Percentiles rank a stretch among this genome's conserved stretches.
phyloP scores from a whole-genome alignment of 148 eudicot species.

The Rhododendron ovatum region DNA sequence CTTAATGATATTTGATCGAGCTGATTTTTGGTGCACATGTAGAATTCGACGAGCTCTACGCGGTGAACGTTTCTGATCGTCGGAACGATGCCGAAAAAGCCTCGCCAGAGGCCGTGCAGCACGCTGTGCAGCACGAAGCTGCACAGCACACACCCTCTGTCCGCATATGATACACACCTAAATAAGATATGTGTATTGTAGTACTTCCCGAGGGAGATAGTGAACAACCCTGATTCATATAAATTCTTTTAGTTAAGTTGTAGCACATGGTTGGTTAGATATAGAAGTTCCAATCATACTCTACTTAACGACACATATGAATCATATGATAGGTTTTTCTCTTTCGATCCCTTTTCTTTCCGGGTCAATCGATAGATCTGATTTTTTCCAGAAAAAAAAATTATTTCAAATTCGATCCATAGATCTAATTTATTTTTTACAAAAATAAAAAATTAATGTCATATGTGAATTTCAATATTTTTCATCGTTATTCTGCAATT shows the following conservation, averaged over 20 bases:
- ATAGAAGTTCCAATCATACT: not conserved
- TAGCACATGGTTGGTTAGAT: not conserved
- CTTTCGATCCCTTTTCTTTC: not conserved
- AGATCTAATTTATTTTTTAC: too few species aligned
- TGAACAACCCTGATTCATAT: not conserved
- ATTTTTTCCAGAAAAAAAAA: not conserved
- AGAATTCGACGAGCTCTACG: too few species aligned
- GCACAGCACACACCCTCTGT: too few species aligned
- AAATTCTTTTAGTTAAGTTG: not conserved
- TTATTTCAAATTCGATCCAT: too few species aligned
- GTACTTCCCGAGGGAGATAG: not conserved
- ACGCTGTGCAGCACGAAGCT: too few species aligned
- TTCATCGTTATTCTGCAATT: not conserved
- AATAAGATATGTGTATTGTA: too few species aligned
- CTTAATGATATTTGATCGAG: too few species aligned
- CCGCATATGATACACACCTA: too few species aligned
- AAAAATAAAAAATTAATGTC: not conserved
- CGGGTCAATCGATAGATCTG: not conserved
- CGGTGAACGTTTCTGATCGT: too few species aligned
- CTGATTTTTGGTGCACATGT: too few species aligned
- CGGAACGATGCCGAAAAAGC: too few species aligned
- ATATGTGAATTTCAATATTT: not conserved
- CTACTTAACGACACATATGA: not conserved
- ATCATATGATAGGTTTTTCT: not conserved
- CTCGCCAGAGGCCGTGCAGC: too few species aligned